These are phyloP conservation scores for Trifolium repens DNA, from an alignment of 306 rosid genomes.

Conservation along the genomic window DNA sequence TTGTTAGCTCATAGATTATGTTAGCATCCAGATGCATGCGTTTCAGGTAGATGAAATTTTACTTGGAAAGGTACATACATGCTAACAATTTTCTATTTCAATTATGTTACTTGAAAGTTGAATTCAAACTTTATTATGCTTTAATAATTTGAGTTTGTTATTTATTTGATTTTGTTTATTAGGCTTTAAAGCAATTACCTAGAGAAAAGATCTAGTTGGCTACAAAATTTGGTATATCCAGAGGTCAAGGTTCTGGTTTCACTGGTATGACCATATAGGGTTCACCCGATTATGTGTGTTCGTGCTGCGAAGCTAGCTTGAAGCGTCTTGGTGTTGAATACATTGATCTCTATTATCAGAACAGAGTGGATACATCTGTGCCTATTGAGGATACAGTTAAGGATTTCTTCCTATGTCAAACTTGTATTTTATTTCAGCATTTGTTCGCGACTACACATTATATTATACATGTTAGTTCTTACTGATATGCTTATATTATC, in stretches of 20 bases:
- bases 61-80: constrained; percentile 59
- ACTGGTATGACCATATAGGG: constrained; percentile 47
- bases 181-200: constrained; percentile 73
- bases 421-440: neutral
- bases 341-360: constrained; percentile 85
- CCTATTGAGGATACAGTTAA: constrained; percentile 74
- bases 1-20: too few relatives aligned
- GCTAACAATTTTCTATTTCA: neutral
- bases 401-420: constrained; percentile 2
- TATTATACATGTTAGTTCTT: neutral
- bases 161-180: constrained; percentile 4
- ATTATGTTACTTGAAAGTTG: too few relatives aligned
- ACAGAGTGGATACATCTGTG: constrained; percentile 52
- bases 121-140: neutral
- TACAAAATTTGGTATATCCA: constrained; percentile 68
- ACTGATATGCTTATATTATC: neutral
- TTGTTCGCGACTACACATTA: neutral
- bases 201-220: constrained; percentile 74
- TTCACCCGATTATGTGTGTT: constrained; percentile 70
- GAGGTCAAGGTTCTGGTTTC: neutral
- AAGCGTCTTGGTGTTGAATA: constrained; percentile 70
- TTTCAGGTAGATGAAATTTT: constrained; percentile 71
- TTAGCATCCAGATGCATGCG: too few relatives aligned
- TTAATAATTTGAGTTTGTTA: neutral
- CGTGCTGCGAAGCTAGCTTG: constrained; percentile 75